phyloP scores from a whole-genome alignment of 2,329 filamentous ascomycete genomes.

The Pseudonectria foliicola region DNA sequence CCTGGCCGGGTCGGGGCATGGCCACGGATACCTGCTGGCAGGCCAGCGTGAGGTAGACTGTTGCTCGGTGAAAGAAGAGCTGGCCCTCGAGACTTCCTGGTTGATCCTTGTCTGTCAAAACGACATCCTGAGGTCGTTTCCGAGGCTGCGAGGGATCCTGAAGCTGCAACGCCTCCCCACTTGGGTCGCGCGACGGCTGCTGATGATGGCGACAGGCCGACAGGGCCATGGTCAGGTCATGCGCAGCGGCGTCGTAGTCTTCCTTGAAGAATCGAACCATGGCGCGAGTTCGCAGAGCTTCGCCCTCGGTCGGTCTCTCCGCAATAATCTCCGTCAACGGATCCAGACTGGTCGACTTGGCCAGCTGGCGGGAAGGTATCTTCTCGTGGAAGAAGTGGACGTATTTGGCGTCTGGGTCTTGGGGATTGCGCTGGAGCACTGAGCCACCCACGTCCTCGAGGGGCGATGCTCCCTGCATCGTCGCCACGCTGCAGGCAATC shows the following conservation, averaged over 20 bases:
- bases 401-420: constrained; percentile 69
- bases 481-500: constrained; percentile 74
- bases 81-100: constrained; percentile 70
- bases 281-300: constrained; percentile 65
- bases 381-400: constrained; percentile 94
- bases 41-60: constrained; percentile 64
- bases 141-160: constrained; percentile 21
- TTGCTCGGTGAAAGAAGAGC: constrained; percentile 67
- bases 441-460: constrained; percentile 69
- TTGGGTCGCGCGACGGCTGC: constrained; percentile 41
- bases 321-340: constrained; percentile 62
- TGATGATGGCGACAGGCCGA: constrained; percentile 45
- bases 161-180: constrained; percentile 44
- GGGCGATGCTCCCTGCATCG: constrained; percentile 73
- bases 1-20: constrained; percentile 26
- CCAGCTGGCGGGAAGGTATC: constrained; percentile 68
- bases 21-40: constrained; percentile 56
- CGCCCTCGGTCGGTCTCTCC: constrained; percentile 54
- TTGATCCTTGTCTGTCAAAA: constrained; percentile 42
- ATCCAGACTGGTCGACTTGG: constrained; percentile 61
- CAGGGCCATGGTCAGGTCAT: constrained; percentile 64
- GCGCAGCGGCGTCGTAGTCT: constrained; percentile 61
- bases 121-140: constrained; percentile 27
- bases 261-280: constrained; percentile 69
- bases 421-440: constrained; percentile 63